Evolutionary conservation across 805 yeast species (phyloP), one percentile per base, ranked within the genome.

Genomic region (Lachancea cidri): DNA sequence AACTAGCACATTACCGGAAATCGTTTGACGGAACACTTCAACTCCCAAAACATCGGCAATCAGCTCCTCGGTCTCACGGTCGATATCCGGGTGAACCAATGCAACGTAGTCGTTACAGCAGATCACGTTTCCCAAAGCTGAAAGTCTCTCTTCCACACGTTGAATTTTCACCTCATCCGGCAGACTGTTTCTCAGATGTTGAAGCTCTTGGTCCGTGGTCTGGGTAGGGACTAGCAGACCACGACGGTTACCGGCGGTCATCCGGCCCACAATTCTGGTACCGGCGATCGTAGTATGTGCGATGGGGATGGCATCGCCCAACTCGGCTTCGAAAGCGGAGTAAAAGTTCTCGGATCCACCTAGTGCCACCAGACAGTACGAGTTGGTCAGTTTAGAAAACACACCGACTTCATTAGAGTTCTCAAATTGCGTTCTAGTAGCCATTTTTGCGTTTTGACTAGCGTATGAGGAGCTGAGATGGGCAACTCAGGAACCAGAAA

Each of bases 61-160:
- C 55, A 93, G 72, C 71, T 93, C 99, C 71, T 93, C 99, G 39
- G 98, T 93, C 69, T 93, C 99, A 64, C 98, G 83, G 73, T 93
- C 99, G 52, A 93, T 87, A 71, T 93, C 99, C 38, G 99, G 99
- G 67, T 93, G 99, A 41, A 93, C 98, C 51, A 93, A 76, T 3
- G 99, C 99, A 55, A 94, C 99, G 64, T 93, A 93, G 67, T 93
- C 99, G 67, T 93, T 93, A 71, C 98, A 91, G 69, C 98, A 91
- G 59, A 93, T 88, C 48, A 93, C 98, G 57, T 93, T 93, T 57
- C 99, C 99, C 52, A 93, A 71, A 11, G 99, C 98, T 39, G 96
- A 85, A 49, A 93, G 73, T 63, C 98, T 81, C 71, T 93, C 99
- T 69, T 93, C 99, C 30, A 94, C 96, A 66, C 99, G 80, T 71